Percentiles rank a stretch among this genome's conserved stretches.
Conservation (phyloP, 768 basidiomycete genomes). For the Rickenella mellea region DNA sequence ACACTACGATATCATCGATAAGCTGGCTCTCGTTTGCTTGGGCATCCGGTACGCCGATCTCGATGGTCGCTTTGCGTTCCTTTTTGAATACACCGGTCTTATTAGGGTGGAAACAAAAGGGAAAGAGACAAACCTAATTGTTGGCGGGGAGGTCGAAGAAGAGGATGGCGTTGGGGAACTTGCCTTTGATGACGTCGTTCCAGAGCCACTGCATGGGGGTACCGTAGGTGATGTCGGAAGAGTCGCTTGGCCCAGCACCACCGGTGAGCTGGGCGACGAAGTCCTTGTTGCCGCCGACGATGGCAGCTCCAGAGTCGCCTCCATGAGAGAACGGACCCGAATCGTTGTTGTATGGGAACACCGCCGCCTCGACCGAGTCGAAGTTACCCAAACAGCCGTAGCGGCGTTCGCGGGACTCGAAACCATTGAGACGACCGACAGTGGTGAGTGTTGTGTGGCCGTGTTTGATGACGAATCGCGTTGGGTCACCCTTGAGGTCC, state of each 20-base stretch:
- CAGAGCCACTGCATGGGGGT: constrained; percentile 15
- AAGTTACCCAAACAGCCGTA: constrained; percentile 9
- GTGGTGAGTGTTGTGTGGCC: constrained; percentile 16
- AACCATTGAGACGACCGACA: constrained; percentile 14
- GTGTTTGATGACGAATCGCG: constrained; percentile 16
- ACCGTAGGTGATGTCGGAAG: constrained; percentile 9
- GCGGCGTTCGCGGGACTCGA: constrained; percentile 13
- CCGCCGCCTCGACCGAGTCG: constrained; percentile 11
- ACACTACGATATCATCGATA: too few species aligned
- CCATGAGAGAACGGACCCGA: constrained; percentile 10
- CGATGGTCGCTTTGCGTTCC: background rate
- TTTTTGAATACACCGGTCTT: background rate
- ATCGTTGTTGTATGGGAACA: constrained; percentile 13
- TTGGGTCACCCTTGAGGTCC: constrained; percentile 15
- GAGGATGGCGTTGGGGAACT: constrained; percentile 14
- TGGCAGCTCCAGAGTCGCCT: constrained; percentile 9
- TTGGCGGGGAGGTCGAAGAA: constrained; percentile 8
- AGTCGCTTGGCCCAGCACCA: constrained; percentile 10
- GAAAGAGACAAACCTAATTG: constrained; percentile 4
- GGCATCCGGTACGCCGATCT: too few species aligned
- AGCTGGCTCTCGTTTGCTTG: too few species aligned
- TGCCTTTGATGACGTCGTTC: constrained; percentile 11
- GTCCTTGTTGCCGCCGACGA: constrained; percentile 1
- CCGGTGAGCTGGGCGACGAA: constrained; percentile 10
- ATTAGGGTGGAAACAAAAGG: too few species aligned